phyloP scores from a whole-genome alignment of 495 filamentous ascomycete species.

The Choiromyces venosus region DNA sequence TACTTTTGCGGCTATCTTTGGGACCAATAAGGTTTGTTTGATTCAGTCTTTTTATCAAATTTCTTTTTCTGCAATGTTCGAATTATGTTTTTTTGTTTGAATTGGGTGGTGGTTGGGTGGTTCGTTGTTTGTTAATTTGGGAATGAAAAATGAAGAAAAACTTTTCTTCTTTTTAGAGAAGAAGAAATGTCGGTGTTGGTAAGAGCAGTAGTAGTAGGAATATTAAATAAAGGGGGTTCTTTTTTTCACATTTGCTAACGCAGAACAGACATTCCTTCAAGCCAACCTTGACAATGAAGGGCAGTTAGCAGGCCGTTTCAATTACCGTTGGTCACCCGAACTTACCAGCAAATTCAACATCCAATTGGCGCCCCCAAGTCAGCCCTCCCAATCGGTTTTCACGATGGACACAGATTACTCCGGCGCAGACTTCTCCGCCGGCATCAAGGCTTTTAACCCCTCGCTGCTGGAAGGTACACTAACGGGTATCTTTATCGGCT shows the following conservation, averaged over 20 bases:
- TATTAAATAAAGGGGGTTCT: neutral
- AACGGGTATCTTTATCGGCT: slow-evolving; percentile 90
- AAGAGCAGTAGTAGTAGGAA: neutral
- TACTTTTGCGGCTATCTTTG: slow-evolving; percentile 86
- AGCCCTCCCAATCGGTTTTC: slow-evolving; percentile 65
- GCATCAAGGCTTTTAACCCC: slow-evolving; percentile 88
- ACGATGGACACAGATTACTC: slow-evolving; percentile 91
- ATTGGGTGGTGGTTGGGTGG: neutral
- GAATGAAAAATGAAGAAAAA: neutral
- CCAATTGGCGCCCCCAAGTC: slow-evolving; percentile 63
- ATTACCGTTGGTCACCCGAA: slow-evolving; percentile 74
- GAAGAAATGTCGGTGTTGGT: neutral
- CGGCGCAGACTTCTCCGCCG: slow-evolving; percentile 85
- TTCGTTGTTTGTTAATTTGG: neutral
- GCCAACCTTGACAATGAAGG: slow-evolving; percentile 89
- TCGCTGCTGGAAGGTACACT: slow-evolving; percentile 82
- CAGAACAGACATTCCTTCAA: slow-evolving; percentile 78
- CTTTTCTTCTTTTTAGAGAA: neutral
- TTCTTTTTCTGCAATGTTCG: neutral
- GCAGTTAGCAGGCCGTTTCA: slow-evolving; percentile 71
- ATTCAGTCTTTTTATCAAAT: slow-evolving; percentile 3
- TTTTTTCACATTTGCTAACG: slow-evolving; percentile 17
- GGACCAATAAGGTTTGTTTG: slow-evolving; percentile 74
- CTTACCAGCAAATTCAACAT: slow-evolving; percentile 78
- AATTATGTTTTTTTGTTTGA: neutral